Base-by-base conservation (phyloP, 768 basidiomycete species). In the Phlegmacium glaucopus region DNA sequence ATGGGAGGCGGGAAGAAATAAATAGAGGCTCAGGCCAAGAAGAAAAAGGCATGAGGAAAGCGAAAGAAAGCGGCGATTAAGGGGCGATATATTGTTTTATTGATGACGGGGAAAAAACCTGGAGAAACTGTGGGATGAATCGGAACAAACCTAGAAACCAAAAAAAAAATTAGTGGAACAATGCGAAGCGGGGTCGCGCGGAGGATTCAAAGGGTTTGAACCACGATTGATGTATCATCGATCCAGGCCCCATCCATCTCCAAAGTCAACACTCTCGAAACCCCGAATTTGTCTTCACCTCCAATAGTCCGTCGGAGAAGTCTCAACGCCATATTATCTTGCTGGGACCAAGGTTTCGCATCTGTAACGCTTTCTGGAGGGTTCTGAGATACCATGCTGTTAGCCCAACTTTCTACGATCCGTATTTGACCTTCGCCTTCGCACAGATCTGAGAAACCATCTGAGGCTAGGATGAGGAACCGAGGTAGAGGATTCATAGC, bases 211-310 rank as follows among this genome's bases (percentile, higher is more conserved):
- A 83, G 61, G 35, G 74, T 76, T 50, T 82, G 80, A 46, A 85
- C 83, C 47, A 85, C 71, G 48, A 86, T 77, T 8, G 82, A 71
- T 8, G 83, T 79, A 61, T 86, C 84, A 51, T 86, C 84, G 50
- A 86, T 71, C 83, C 84, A 86, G 13, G 79, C 74, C 35, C 66
- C 67, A 47, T 82, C 79, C 76, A 83, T 75, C 56, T 86, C 80
- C 57, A 85, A 62, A 28, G 81, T 84, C 65, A 85, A 61, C 47
- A 77, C 75, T 48, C 72, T 72, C 30, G 82, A 83, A 35, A 84
- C 79, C 30, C 68, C 64, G 49, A 65, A 70, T 22, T 66, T 51
- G 49, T 84, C 78, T 25, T 77, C 76, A 18, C 83, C 80, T 42
- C 82, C 82, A 9, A 86, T 67, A 1, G 75, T 76, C 4, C 75